These are phyloP conservation scores for Leishmania aethiopica DNA, from an alignment of 208 protist species.

Conservation along the genomic window DNA sequence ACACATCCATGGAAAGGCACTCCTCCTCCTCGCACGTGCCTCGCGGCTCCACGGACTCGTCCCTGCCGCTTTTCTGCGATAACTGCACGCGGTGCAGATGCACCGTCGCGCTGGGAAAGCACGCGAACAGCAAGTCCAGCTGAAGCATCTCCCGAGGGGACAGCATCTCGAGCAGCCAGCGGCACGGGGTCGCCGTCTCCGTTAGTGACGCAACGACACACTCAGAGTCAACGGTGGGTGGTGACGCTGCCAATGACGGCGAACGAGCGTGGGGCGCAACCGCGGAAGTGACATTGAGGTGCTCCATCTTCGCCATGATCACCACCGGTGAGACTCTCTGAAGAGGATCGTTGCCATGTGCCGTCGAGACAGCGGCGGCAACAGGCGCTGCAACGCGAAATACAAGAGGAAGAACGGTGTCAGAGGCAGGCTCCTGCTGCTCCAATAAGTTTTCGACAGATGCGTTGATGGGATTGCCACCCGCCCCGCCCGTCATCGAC, in stretches of 20 bases:
- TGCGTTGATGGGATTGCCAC: slow-evolving; percentile 12
- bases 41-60: background rate
- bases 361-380: background rate
- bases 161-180: slow-evolving; percentile 51
- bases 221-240: background rate
- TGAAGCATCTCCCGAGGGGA: slow-evolving; percentile 58
- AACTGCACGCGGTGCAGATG: slow-evolving; percentile 65
- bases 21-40: background rate
- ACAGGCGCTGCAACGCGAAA: slow-evolving; percentile 21
- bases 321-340: background rate
- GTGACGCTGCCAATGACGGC: background rate
- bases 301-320: slow-evolving; percentile 74
- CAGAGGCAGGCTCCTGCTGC: slow-evolving; percentile 21
- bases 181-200: slow-evolving; percentile 13
- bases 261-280: background rate
- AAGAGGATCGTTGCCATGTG: background rate
- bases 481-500: background rate
- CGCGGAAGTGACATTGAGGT: slow-evolving; percentile 45
- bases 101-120: slow-evolving; percentile 54
- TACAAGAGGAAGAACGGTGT: background rate
- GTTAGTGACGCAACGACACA: background rate
- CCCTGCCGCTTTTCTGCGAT: background rate
- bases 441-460: slow-evolving; percentile 7
- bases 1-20: slow-evolving; percentile 16
- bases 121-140: slow-evolving; percentile 53